Evolutionary conservation across 768 basidiomycete species (phyloP).

Genomic region (Suillus subalutaceus): DNA sequence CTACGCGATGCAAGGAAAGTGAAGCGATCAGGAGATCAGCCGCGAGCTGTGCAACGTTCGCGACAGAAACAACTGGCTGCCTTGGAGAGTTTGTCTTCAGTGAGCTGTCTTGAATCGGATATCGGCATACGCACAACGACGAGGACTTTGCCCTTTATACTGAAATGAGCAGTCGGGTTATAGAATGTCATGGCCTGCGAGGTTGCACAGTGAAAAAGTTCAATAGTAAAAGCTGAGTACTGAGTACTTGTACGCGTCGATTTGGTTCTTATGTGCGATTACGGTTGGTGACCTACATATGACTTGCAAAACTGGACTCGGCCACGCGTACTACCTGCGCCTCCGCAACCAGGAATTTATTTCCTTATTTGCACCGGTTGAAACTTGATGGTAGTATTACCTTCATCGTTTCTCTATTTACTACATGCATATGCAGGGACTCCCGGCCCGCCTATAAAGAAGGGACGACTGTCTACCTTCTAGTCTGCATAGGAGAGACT

Average conservation of each 20-base stretch:
- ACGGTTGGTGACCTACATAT: too few relatives aligned
- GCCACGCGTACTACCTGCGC: too few relatives aligned
- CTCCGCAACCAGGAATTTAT: too few relatives aligned
- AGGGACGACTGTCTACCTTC: too few relatives aligned
- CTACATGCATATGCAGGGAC: too few relatives aligned
- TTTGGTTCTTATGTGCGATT: background rate
- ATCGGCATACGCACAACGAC: conserved; percentile 29
- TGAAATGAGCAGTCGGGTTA: conserved; percentile 26
- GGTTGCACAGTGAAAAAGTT: background rate
- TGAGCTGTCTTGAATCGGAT: background rate
- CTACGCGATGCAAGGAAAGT: conserved; percentile 60
- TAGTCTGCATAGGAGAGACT: too few relatives aligned
- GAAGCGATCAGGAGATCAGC: conserved; percentile 74
- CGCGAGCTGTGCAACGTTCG: conserved; percentile 81
- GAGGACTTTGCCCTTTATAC: conserved; percentile 32
- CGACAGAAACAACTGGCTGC: conserved; percentile 76
- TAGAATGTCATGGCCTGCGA: conserved; percentile 33
- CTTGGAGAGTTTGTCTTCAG: conserved; percentile 16
- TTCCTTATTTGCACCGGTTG: too few relatives aligned
- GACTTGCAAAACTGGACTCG: too few relatives aligned
- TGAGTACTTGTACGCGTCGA: background rate
- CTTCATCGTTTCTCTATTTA: too few relatives aligned
- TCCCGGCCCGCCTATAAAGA: too few relatives aligned
- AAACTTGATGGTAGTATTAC: too few relatives aligned
- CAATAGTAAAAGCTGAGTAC: background rate